These are phyloP conservation scores for Suillus plorans DNA, from an alignment of 768 basidiomycete species.

Conservation along the genomic window DNA sequence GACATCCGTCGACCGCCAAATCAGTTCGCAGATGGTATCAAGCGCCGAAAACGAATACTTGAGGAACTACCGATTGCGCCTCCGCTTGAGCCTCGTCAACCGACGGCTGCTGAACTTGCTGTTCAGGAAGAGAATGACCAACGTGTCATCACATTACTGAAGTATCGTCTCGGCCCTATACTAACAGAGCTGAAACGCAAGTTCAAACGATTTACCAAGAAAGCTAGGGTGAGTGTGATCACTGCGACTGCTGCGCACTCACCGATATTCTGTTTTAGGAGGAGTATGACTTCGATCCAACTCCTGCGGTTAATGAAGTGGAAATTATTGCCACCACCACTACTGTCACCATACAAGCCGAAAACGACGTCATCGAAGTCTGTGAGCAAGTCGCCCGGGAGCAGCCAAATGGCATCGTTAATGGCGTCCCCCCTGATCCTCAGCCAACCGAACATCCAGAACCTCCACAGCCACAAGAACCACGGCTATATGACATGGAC, in stretches of 20 bases:
- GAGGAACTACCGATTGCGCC: slow-evolving; percentile 89
- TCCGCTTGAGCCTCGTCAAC: slow-evolving; percentile 82
- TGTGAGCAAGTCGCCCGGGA: slow-evolving; percentile 35
- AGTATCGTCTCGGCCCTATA: slow-evolving; percentile 89
- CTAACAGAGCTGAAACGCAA: slow-evolving; percentile 88
- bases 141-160: slow-evolving; percentile 73
- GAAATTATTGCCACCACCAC: slow-evolving; percentile 38
- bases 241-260: slow-evolving; percentile 12
- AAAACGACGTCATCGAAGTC: slow-evolving; percentile 46
- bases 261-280: slow-evolving; percentile 45
- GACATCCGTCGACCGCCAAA: slow-evolving; percentile 78
- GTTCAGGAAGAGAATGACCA: slow-evolving; percentile 82
- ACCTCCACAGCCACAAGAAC: slow-evolving; percentile 35
- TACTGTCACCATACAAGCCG: slow-evolving; percentile 36
- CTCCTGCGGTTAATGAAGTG: slow-evolving; percentile 25
- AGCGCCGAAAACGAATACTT: slow-evolving; percentile 78
- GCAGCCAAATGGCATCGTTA: slow-evolving; percentile 35
- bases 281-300: slow-evolving; percentile 63
- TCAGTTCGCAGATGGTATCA: slow-evolving; percentile 86
- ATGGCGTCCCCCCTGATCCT: slow-evolving; percentile 33
- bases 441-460: slow-evolving; percentile 24
- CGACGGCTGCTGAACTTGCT: slow-evolving; percentile 78
- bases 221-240: slow-evolving; percentile 57
- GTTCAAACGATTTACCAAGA: slow-evolving; percentile 86
- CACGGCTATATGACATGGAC: slow-evolving; percentile 80